Conservation (phyloP, 192 early-diverging fungal species). For the Helicostylum pulchrum region DNA sequence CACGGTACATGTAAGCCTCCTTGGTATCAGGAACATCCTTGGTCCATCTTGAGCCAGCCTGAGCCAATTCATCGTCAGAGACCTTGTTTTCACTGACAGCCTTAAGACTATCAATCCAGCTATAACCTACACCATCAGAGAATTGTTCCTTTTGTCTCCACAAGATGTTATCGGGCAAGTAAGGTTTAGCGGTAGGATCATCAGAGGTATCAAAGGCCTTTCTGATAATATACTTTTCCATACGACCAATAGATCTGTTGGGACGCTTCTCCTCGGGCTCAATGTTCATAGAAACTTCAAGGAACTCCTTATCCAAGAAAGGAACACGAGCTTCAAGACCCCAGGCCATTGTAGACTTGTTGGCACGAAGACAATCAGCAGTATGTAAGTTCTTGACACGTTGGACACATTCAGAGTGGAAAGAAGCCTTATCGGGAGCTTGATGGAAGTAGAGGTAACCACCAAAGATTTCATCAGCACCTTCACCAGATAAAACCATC, state of each 20-base stretch:
- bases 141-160: constrained; percentile 99
- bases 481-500: constrained; percentile 98
- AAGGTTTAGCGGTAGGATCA: constrained; percentile 63
- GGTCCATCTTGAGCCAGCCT: constrained; percentile 67
- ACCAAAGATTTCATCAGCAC: constrained; percentile 94
- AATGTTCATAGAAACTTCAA: constrained; percentile 90
- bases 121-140: constrained; percentile 96
- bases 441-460: constrained; percentile 98
- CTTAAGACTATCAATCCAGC: constrained; percentile 95
- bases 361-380: constrained; percentile 94
- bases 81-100: constrained; percentile 64
- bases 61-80: constrained; percentile 74
- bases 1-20: constrained; percentile 95
- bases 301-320: constrained; percentile 90
- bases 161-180: constrained; percentile 83
- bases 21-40: constrained; percentile 91
- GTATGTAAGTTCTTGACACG: constrained; percentile 98
- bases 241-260: constrained; percentile 53
- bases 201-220: constrained; percentile 92
- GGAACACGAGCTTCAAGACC: constrained; percentile 98
- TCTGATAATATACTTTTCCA: constrained; percentile 94
- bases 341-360: constrained; percentile 99
- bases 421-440: constrained; percentile 78
- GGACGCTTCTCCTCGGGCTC: constrained; percentile 83
- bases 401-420: constrained; percentile 88